Base-by-base conservation (phyloP, 2,329 filamentous ascomycete species). In the Mycosphaerella sp. region DNA sequence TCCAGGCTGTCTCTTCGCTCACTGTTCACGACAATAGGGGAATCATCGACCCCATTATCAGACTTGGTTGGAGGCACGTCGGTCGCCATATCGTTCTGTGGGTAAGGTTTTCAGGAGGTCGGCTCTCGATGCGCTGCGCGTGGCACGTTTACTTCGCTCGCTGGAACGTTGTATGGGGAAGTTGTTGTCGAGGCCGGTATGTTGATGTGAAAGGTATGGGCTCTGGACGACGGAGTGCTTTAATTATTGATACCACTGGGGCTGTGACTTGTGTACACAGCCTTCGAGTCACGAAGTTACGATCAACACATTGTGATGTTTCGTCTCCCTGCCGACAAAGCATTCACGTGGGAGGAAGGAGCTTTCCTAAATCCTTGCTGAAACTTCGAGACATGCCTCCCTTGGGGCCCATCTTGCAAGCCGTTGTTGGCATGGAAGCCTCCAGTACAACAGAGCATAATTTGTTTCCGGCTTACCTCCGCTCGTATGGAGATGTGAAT, bases 1-100 rank as follows among this genome's bases (percentile, higher is more conserved):
- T 60, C 58, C 27, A 60, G 50, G 40, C 46, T 52, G 14, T 57
- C 53, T 14, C 54, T 45, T 10, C 56, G 46, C 44, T 58, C 53
- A 12, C 28, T 36, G 10, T 57, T 52, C 14, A 51, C 28, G 9
- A 30, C 50, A 10, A 50, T 44, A n/a, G 58, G 51, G 4, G 52
- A 56, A 37, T 41, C 49, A 44, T 61, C 58, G 13, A 60, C 42
- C 30, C 50, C 53, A 25, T 43, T 35, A 25, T 51, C 45, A 14
- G 10, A 14, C 25, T 35, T 27, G n/a, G 45, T 34, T 14, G 30
- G 30, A 47, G 37, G 13, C 37, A 17, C 45, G 8, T 46, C 44
- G 16, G 45, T 32, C 18, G 50, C 49, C 54, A 58, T 56, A 25
- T 43, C 52, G 41, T 30, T 27, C 16, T 28, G 35, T 21, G 4